A percentile compares a stretch with the other conserved stretches of the same genome.
Conservation (phyloP, 495 filamentous ascomycete genomes). For the Lentithecium fluviatile region DNA sequence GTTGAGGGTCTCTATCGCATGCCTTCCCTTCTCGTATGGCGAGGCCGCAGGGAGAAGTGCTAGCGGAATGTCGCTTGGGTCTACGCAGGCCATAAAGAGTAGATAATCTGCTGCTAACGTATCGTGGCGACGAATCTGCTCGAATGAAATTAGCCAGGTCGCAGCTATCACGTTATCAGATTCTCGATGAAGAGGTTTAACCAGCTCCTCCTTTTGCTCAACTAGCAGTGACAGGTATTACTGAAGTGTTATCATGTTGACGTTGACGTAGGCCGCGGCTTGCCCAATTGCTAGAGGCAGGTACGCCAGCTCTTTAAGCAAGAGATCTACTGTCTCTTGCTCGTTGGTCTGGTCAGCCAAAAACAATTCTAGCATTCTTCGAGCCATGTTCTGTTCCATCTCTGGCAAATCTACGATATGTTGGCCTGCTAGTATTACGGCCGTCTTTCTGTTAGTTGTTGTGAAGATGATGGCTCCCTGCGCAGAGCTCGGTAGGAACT, state of each 20-base stretch:
- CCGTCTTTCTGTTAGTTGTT: constrained; percentile 23
- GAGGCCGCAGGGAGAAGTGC: constrained; percentile 19
- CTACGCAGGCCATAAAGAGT: constrained; percentile 30
- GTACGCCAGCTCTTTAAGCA: constrained; percentile 30
- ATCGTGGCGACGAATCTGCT: constrained; percentile 26
- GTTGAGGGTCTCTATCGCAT: constrained; percentile 40
- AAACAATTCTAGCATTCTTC: neutral
- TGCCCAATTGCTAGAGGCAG: constrained; percentile 39
- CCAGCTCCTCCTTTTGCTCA: constrained; percentile 1
- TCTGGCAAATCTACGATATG: constrained; percentile 2
- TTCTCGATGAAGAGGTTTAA: constrained; percentile 12
- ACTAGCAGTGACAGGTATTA: constrained; percentile 27
- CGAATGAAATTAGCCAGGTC: constrained; percentile 33
- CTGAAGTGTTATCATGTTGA: constrained; percentile 15
- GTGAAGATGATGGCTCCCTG: constrained; percentile 32
- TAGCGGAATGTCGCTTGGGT: constrained; percentile 39
- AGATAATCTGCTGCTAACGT: constrained; percentile 33
- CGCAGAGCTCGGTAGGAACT: constrained; percentile 26
- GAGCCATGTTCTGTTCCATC: neutral
- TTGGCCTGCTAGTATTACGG: constrained; percentile 11
- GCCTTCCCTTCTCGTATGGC: constrained; percentile 20
- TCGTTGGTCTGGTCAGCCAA: constrained; percentile 19
- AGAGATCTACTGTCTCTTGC: constrained; percentile 3
- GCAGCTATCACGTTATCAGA: constrained; percentile 24
- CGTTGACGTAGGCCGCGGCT: constrained; percentile 38